Evolutionary conservation across 2,329 filamentous ascomycete species (phyloP), one percentile per base, ranked within the genome.

Genomic region (Microcyclospora tardicrescens): DNA sequence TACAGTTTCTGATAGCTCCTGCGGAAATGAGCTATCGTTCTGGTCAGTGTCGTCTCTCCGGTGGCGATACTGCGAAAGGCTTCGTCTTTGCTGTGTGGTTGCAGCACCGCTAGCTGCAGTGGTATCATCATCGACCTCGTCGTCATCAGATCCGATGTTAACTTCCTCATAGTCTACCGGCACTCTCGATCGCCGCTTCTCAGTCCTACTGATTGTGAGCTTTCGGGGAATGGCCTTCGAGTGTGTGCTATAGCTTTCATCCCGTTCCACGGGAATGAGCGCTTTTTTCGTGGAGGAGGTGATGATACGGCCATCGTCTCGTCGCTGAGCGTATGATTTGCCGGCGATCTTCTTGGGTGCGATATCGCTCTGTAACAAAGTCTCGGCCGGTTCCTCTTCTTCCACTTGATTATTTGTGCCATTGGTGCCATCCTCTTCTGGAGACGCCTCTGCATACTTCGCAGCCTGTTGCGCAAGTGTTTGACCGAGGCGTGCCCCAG

Each of bases 71-170:
- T 24, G 19, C 19, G 19, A 24, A 5, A 8, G 5, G 19, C 19
- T 24, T 24, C 19, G 19, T 42, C 40, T 16, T 39, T 35, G 4
- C 40, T 32, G 2, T 28, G 30, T 29, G 31, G 16, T 10, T 10
- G 36, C 38, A 37, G 33, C 34, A 9, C 14, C 27, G 38, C 34
- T 14, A 11, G 24, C 27, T 10, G 32, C 30, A n/a, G 39, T 40
- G 11, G 46, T 39, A 8, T 52, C 49, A n/a, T 52, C 50, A 2
- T 47, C 52, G 5, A 57, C 53, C 4, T 53, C 47, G 12, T 68
- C 65, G 3, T 63, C 60, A 16, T 67, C 64, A 2, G 63, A 65
- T 19, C 63, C 65, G 28, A 69, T 55, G 10, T 61, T 61, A 14
- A 68, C 58, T 38, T 69, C 65, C 48, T 69, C 66, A 37, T 62